Conservation (phyloP, 2,329 filamentous ascomycete species). For the Parafenestella ontariensis region DNA sequence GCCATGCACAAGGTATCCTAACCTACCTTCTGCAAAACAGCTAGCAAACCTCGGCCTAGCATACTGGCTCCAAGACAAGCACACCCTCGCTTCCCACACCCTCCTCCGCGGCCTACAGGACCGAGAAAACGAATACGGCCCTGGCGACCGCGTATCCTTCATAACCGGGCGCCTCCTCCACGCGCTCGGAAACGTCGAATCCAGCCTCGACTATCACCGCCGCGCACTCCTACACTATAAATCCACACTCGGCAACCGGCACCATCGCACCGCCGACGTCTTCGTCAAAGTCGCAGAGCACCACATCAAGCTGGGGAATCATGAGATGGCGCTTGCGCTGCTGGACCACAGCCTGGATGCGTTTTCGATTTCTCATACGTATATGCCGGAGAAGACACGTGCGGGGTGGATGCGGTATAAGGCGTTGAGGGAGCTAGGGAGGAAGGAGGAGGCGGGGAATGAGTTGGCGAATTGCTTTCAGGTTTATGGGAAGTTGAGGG, state of each 20-base stretch:
- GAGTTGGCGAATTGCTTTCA: too few relatives aligned
- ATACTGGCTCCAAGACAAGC: background rate
- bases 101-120: background rate
- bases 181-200: slow-evolving; percentile 7
- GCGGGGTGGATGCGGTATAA: too few relatives aligned
- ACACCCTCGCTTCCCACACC: background rate
- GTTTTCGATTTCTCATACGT: too few relatives aligned
- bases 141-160: background rate
- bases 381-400: too few relatives aligned
- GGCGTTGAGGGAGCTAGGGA: too few relatives aligned
- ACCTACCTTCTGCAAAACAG: too few relatives aligned
- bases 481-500: too few relatives aligned
- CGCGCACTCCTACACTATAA: slow-evolving; percentile 1
- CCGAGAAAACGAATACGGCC: background rate
- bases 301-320: too few relatives aligned
- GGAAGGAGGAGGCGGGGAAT: too few relatives aligned
- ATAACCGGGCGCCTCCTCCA: background rate
- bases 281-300: slow-evolving; percentile 5
- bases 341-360: too few relatives aligned
- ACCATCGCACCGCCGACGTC: slow-evolving; percentile 7
- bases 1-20: too few relatives aligned
- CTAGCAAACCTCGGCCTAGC: background rate
- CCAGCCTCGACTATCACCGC: background rate
- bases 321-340: too few relatives aligned
- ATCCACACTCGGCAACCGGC: slow-evolving; percentile 2